Percentiles rank a stretch among this genome's conserved stretches.
These are phyloP conservation scores for Sugiyamaella americana DNA, from an alignment of 805 yeast genomes.

Conservation along the genomic window DNA sequence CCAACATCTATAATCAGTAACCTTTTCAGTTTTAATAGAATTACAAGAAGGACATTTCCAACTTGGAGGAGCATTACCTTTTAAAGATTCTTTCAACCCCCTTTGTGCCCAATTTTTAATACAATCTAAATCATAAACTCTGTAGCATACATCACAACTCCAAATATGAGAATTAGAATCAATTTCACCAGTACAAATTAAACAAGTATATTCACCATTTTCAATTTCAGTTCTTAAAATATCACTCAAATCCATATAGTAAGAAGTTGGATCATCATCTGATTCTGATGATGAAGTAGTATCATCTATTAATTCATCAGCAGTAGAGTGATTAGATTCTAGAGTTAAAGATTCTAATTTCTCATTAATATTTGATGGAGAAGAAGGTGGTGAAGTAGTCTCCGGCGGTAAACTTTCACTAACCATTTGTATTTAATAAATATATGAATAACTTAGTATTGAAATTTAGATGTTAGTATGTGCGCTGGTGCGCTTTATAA, in stretches of 20 bases:
- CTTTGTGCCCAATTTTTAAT: conserved; percentile 79
- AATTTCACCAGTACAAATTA: conserved; percentile 83
- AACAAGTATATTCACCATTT: conserved; percentile 69
- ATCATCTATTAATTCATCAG: too few relatives aligned
- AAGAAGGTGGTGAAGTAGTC: too few relatives aligned
- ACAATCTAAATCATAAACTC: conserved; percentile 84
- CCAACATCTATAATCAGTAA: conserved; percentile 71
- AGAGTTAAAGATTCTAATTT: too few relatives aligned
- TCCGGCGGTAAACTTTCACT: too few relatives aligned
- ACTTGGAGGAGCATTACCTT: conserved; percentile 19
- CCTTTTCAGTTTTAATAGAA: conserved; percentile 40
- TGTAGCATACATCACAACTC: conserved; percentile 70
- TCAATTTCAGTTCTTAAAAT: conserved; percentile 50
- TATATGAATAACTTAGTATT: too few relatives aligned
- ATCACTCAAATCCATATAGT: conserved; percentile 27
- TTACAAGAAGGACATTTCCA: conserved; percentile 92
- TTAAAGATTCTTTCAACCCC: conserved; percentile 34
- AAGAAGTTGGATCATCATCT: not conserved
- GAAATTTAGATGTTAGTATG: too few relatives aligned
- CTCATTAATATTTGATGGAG: too few relatives aligned
- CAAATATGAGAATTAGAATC: conserved; percentile 62
- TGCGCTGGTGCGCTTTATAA: too few relatives aligned
- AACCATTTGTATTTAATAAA: too few relatives aligned
- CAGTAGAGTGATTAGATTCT: too few relatives aligned
- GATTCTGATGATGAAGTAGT: too few relatives aligned